Percentiles rank a stretch among this genome's conserved stretches.
Conservation (phyloP, 2,329 filamentous ascomycete genomes). For the Alternaria incomplexa region DNA sequence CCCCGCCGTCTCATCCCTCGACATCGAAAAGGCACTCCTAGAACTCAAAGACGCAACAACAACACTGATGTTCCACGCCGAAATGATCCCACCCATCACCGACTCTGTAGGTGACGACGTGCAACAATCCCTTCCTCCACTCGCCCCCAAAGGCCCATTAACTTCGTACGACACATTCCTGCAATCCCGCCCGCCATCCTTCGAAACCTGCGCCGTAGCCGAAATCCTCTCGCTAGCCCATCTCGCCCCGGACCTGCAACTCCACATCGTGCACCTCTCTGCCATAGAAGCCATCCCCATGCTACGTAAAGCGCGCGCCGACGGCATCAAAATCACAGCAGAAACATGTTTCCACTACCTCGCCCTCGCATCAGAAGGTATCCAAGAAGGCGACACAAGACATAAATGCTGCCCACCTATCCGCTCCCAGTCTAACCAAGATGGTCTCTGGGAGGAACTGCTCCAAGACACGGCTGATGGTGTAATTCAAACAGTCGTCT, state of each 20-base stretch:
- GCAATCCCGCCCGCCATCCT: slow-evolving; percentile 83
- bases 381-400: slow-evolving; percentile 82
- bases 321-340: slow-evolving; percentile 84
- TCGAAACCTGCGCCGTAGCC: slow-evolving; percentile 89
- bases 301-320: slow-evolving; percentile 72
- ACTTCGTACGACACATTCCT: slow-evolving; percentile 89
- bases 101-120: slow-evolving; percentile 80
- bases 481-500: slow-evolving; percentile 90
- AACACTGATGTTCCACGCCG: slow-evolving; percentile 98
- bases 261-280: slow-evolving; percentile 94
- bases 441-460: slow-evolving; percentile 86
- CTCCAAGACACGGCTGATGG: slow-evolving; percentile 61
- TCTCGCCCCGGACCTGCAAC: slow-evolving; percentile 77
- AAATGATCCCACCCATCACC: slow-evolving; percentile 91
- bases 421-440: slow-evolving; percentile 79
- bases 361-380: slow-evolving; percentile 79
- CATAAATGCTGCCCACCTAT: slow-evolving; percentile 98
- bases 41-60: slow-evolving; percentile 82
- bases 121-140: slow-evolving; percentile 70
- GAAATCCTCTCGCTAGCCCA: slow-evolving; percentile 83
- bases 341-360: slow-evolving; percentile 98
- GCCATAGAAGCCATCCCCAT: slow-evolving; percentile 88
- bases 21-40: slow-evolving; percentile 80
- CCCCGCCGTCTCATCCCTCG: slow-evolving; percentile 80
- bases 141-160: slow-evolving; percentile 73